Conservation (phyloP, 2,329 filamentous ascomycete genomes). For the Akanthomyces uredinophilus region DNA sequence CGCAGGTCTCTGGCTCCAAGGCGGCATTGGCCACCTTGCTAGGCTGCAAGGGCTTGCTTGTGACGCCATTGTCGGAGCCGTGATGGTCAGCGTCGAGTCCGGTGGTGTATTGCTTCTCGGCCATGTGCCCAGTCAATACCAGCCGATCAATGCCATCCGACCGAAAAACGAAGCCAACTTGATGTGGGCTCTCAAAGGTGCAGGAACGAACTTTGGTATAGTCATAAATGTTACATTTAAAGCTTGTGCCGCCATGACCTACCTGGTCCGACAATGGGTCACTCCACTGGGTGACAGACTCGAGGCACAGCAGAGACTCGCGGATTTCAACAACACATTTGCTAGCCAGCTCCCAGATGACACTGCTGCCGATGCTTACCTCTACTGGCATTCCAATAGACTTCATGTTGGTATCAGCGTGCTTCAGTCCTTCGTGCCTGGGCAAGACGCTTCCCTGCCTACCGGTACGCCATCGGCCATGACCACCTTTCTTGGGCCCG, state of each 20-base stretch:
- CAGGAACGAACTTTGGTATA: constrained; percentile 56
- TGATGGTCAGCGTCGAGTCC: constrained; percentile 48
- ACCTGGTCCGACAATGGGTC: neutral
- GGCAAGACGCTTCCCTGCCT: constrained; percentile 14
- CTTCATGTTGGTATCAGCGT: constrained; percentile 34
- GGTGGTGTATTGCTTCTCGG: constrained; percentile 43
- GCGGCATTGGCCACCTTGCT: constrained; percentile 57
- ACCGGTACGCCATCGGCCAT: constrained; percentile 29
- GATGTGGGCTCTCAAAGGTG: constrained; percentile 54
- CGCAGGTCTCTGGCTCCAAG: constrained; percentile 58
- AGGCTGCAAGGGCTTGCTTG: constrained; percentile 52
- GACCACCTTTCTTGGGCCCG: constrained; percentile 18
- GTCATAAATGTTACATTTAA: constrained; percentile 49
- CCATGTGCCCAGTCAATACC: constrained; percentile 38
- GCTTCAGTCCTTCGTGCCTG: constrained; percentile 44
- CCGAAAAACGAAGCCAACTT: constrained; percentile 46
- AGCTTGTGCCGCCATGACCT: constrained; percentile 24
- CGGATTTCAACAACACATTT: constrained; percentile 34
- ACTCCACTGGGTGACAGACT: neutral
- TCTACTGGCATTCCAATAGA: constrained; percentile 43
- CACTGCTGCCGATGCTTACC: constrained; percentile 49
- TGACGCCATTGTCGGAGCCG: constrained; percentile 53
- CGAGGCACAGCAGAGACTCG: constrained; percentile 33
- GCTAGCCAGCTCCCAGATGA: constrained; percentile 35
- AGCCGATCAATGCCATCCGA: constrained; percentile 35